These are phyloP conservation scores for Lipomyces sp. DNA, from an alignment of 805 yeast genomes.

Conservation along the genomic window DNA sequence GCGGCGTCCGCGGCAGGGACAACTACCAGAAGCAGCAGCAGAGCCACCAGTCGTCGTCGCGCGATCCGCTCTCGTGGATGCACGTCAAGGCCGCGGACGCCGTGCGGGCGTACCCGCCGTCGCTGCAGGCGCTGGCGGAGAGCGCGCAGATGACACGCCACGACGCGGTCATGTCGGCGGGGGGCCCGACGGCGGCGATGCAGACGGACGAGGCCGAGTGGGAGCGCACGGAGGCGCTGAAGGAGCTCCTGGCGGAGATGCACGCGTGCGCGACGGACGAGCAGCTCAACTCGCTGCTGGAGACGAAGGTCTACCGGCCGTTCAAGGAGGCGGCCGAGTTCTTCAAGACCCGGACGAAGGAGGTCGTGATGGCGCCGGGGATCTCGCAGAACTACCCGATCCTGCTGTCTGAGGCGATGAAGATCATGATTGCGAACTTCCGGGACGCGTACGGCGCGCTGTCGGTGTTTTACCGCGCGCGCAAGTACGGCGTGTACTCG, in stretches of 20 bases:
- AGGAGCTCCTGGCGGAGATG: slow-evolving; percentile 10
- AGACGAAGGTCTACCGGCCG: slow-evolving; percentile 19
- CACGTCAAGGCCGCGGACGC: slow-evolving; percentile 3
- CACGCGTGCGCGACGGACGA: slow-evolving; percentile 19
- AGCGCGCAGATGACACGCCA: slow-evolving; percentile 5
- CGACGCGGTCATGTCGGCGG: not conserved
- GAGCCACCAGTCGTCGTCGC: too few species aligned
- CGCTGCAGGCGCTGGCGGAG: slow-evolving; percentile 16
- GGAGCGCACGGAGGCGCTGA: slow-evolving; percentile 14
- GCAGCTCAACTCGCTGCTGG: slow-evolving; percentile 10
- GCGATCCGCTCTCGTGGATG: slow-evolving; percentile 22
- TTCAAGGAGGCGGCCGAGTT: slow-evolving; percentile 13
- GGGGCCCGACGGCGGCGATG: not conserved
- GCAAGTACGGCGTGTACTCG: slow-evolving; percentile 38
- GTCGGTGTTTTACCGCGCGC: slow-evolving; percentile 39
- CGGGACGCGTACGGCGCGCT: slow-evolving; percentile 35
- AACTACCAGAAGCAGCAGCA: not conserved
- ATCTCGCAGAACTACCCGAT: slow-evolving; percentile 21
- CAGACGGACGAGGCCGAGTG: slow-evolving; percentile 6
- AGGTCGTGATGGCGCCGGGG: slow-evolving; percentile 12
- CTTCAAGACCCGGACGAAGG: slow-evolving; percentile 8
- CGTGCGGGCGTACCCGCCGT: slow-evolving; percentile 12
- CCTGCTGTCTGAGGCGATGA: slow-evolving; percentile 22
- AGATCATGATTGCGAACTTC: slow-evolving; percentile 9
- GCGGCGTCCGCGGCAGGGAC: not conserved